Base-by-base conservation (phyloP, 1,284 basidiomycete genomes). In the Malassezia japonica region DNA sequence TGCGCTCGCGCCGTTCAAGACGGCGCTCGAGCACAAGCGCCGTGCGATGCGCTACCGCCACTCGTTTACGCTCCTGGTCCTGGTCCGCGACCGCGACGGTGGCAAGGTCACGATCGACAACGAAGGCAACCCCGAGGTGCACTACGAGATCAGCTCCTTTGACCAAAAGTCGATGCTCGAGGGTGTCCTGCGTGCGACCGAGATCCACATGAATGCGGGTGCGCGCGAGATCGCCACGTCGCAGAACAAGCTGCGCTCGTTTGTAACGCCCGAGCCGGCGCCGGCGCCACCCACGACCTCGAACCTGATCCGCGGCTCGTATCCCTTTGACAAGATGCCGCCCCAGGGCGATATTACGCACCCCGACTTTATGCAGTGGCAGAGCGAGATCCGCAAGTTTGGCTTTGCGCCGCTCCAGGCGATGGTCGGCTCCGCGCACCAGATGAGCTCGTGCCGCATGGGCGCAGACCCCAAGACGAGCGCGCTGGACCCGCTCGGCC, bases 391-490 rank as follows among this genome's bases (percentile, higher is more conserved):
- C 28, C 39, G 48, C 34, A 50, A 55, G 15, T 45, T 64, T 10
- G 68, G 68, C 12, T 56, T 59, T 16, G 16, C 38, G 15, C 61
- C 65, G 1, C 59, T 65, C 41, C 45, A 46, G n/a, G 40, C 50
- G 18, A 36, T 55, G 10, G 48, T 64, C 7, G 70, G 69, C 37
- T 65, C 63, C 0, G 70, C 70, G 12, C 67, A 71, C 46, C 65
- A 74, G 63, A 77, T 78, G 76, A 74, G 72, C 2, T 74, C 70
- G n/a, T 74, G 67, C 60, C 65, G 65, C 32, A 75, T 77, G 75
- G 70, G 73, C 6, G 55, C 59, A 3, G 60, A 64, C 18, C 67
- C 76, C 6, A 58, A 59, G 12, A 53, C 57, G 7, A 67, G 69
- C 16, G 75, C 74, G 1, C 69, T 74, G 41, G 74, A 76, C 53